Percentiles rank a stretch among this genome's conserved stretches.
phyloP scores from a whole-genome alignment of 75 land plant species.

The Adiantum capillusveneris region DNA sequence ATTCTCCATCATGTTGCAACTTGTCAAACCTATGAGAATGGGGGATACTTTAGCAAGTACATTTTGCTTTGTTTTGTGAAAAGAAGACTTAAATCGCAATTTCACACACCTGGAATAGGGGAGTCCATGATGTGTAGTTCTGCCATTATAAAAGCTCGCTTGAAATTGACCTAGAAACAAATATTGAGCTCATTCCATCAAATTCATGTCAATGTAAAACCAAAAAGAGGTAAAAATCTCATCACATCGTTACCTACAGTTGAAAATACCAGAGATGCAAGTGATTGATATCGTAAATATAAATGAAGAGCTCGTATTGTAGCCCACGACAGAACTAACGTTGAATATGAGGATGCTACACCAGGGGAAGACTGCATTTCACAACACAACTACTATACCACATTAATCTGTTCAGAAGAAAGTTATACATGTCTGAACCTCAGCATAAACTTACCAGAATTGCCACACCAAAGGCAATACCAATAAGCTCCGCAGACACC shows the following conservation, averaged over 20 bases:
- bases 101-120: conserved; percentile 19
- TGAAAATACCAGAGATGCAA: conserved; percentile 57
- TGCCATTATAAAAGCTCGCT: conserved; percentile 20
- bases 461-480: conserved; percentile 73
- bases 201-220: too few species aligned
- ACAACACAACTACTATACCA: neutral
- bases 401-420: neutral
- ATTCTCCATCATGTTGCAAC: conserved; percentile 21
- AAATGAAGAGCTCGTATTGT: conserved; percentile 67
- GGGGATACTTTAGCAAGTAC: neutral
- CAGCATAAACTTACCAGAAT: conserved; percentile 39
- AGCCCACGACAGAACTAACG: conserved; percentile 50
- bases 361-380: conserved; percentile 57
- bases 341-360: conserved; percentile 53
- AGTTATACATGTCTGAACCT: neutral
- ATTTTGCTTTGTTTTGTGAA: too few species aligned
- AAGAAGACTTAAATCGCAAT: too few species aligned
- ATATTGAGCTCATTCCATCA: too few species aligned
- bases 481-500: conserved; percentile 80
- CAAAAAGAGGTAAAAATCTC: too few species aligned
- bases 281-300: conserved; percentile 76
- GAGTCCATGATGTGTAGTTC: conserved; percentile 11
- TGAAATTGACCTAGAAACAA: conserved; percentile 24
- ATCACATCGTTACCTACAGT: conserved; percentile 39
- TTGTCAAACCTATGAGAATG: neutral